Base-by-base conservation (phyloP, 768 basidiomycete species). In the Amanita thiersii region DNA sequence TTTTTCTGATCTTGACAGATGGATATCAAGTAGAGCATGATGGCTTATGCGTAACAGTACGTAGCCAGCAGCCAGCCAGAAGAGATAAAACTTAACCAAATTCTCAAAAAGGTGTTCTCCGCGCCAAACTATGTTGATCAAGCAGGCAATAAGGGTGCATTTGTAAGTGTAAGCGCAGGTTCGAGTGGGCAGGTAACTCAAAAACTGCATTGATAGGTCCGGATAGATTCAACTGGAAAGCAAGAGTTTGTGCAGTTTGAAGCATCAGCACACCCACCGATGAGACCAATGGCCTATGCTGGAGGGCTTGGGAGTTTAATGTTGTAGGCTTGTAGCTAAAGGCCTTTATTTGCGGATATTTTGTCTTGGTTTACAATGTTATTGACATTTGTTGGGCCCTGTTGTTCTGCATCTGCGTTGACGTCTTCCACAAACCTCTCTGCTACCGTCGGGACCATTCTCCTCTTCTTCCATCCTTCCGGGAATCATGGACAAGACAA, bases 111-210 rank as follows among this genome's bases (percentile, higher is more conserved):
- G 86, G 85, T 90, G 5, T 93, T 92, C 59, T 91, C 87, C 33
- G 93, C 94, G 28, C 94, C 94, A 3, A 97, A 98, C 58, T 92
- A 93, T 52, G 86, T 90, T 19, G 91, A 94, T 62, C 86, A 91
- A 55, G 80, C 73, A 2, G 86, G 87, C 4, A 94, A 94, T 63
- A 91, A 89, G 62, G 92, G 86, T 7, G 91, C 91, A 46, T 93
- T 84, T 60, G 88, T 90, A 56, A 58, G 83, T 69, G 12, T 3
- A 23, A 2, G 26, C 15, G 20, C 23, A 12, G 6, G 7, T 12
- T 12, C 36, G 15, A 18, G 15, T 7, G 14, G 5, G n/a, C 17
- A 6, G 0, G 5, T 18, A 1, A 14, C 20, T 39, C 39, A 2
- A 45, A n/a, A 9, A 8, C 14, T 33, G n/a, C n/a, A 41, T 29